These are phyloP conservation scores for Trichosporon sp. DNA, from an alignment of 1,284 basidiomycete species.

Conservation along the genomic window DNA sequence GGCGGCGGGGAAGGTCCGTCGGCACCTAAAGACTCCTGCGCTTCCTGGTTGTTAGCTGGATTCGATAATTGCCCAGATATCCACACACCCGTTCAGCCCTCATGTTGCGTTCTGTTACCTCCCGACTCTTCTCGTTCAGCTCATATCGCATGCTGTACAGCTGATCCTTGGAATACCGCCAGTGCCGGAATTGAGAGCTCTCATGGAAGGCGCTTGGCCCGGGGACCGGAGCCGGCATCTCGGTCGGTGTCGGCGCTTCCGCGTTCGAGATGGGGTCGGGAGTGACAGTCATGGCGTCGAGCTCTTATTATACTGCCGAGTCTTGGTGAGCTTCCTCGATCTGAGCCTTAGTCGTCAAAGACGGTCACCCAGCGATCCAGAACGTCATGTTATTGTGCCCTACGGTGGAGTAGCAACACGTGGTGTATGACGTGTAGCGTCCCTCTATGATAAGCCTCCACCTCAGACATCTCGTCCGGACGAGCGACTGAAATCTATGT, in stretches of 20 bases:
- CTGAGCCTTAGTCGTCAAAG: background rate
- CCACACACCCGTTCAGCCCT: conserved; percentile 73
- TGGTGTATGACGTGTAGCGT: conserved; percentile 1
- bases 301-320: background rate
- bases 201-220: conserved; percentile 67
- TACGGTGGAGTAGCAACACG: background rate
- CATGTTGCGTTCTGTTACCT: conserved; percentile 71
- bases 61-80: background rate
- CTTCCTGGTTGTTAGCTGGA: conserved; percentile 35
- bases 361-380: background rate
- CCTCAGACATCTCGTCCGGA: conserved; percentile 12
- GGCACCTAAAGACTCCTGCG: conserved; percentile 38
- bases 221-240: conserved; percentile 19
- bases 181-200: conserved; percentile 82
- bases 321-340: background rate
- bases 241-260: background rate
- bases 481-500: background rate
- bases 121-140: conserved; percentile 73
- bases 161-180: conserved; percentile 75
- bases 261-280: background rate
- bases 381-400: conserved; percentile 16
- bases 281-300: background rate
- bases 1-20: conserved; percentile 34
- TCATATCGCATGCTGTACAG: conserved; percentile 65
- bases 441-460: background rate